These are phyloP conservation scores for Drechmeria coniospora DNA, from an alignment of 2,329 filamentous ascomycete species.

Conservation along the genomic window DNA sequence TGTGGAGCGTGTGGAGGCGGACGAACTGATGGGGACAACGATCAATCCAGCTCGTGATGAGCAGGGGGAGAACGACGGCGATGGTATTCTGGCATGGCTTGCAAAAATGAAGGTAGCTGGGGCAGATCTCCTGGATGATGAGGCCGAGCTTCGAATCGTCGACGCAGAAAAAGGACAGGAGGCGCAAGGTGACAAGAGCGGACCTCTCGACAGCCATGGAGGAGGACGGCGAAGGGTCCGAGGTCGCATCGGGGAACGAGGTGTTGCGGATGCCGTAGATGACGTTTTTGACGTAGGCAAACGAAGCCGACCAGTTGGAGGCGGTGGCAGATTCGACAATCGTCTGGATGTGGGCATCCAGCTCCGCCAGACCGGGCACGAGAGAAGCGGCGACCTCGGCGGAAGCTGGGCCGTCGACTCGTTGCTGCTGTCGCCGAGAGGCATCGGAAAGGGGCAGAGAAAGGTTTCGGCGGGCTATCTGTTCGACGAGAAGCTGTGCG, in stretches of 20 bases:
- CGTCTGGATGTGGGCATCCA: conserved; percentile 39
- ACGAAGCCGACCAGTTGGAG: conserved; percentile 44
- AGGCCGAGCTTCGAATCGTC: conserved; percentile 45
- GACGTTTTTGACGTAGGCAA: conserved; percentile 40
- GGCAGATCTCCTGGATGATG: conserved; percentile 50
- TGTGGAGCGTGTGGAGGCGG: conserved; percentile 42
- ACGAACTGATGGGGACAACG: conserved; percentile 50
- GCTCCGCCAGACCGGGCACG: conserved; percentile 23
- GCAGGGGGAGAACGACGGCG: conserved; percentile 43
- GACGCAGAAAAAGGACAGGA: conserved; percentile 50
- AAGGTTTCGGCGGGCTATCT: conserved; percentile 23
- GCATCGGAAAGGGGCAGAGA: conserved; percentile 16
- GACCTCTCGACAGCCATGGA: conserved; percentile 33
- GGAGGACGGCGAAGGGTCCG: conserved; percentile 19
- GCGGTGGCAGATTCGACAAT: conserved; percentile 50
- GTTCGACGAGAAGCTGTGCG: conserved; percentile 40
- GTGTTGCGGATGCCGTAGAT: conserved; percentile 34
- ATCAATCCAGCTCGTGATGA: conserved; percentile 52
- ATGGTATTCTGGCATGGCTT: conserved; percentile 49
- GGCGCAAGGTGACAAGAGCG: conserved; percentile 38
- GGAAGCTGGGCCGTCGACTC: conserved; percentile 4
- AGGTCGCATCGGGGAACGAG: conserved; percentile 20
- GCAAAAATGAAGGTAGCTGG: conserved; percentile 50
- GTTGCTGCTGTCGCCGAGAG: conserved; percentile 5
- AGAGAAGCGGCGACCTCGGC: conserved; percentile 10